Percentiles rank a stretch among this genome's conserved stretches.
Evolutionary conservation across 1,139 yeast species (phyloP).

Genomic region (Pichia inconspicua): DNA sequence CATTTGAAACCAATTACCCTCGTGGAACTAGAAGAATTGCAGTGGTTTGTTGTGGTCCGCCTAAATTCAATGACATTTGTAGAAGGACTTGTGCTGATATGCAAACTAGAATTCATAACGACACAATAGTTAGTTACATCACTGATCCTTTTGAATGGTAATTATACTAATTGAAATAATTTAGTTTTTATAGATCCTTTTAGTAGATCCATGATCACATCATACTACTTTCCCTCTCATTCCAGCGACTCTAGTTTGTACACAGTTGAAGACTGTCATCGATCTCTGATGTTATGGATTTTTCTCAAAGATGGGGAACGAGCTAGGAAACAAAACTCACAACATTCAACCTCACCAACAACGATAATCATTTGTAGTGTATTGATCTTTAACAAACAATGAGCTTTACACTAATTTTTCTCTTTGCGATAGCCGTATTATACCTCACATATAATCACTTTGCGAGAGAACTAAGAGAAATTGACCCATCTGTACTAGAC

Average conservation of each 20-base stretch:
- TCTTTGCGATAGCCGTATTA: not conserved
- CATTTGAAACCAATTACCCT: slow-evolving; percentile 1
- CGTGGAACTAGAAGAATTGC: slow-evolving; percentile 4
- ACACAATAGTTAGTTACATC: not conserved
- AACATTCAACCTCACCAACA: too few species aligned
- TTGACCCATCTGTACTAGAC: slow-evolving; percentile 47
- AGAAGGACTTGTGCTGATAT: slow-evolving; percentile 6
- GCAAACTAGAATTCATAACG: not conserved
- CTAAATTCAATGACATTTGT: slow-evolving; percentile 3
- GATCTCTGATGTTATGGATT: too few species aligned
- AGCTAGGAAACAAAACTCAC: too few species aligned
- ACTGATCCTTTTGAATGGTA: not conserved
- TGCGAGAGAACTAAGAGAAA: slow-evolving; percentile 35
- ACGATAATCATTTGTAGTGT: too few species aligned
- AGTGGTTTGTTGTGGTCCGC: slow-evolving; percentile 11
- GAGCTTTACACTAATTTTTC: not conserved
- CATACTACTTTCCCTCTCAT: too few species aligned
- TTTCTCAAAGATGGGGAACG: too few species aligned
- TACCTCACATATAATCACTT: slow-evolving; percentile 8
- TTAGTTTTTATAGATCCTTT: too few species aligned
- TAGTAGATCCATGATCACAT: too few species aligned
- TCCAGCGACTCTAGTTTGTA: too few species aligned
- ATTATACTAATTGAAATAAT: not conserved
- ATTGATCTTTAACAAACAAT: not conserved
- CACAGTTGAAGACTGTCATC: too few species aligned